Evolutionary conservation across 495 filamentous ascomycete genomes (phyloP).

Genomic region (Lasiosphaeria miniovina): DNA sequence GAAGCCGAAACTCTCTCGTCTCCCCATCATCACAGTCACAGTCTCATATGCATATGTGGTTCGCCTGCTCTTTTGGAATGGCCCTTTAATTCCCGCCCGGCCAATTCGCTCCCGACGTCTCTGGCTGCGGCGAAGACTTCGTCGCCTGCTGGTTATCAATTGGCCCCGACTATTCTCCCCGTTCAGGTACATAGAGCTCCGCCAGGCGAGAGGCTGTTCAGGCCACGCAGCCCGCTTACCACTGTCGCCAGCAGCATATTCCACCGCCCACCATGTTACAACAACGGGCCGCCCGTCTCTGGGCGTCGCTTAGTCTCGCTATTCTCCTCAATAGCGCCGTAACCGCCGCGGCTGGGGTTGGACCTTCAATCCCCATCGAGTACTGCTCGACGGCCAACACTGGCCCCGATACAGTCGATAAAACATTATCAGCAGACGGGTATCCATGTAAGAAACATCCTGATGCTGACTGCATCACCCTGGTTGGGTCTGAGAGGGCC

Average conservation of each 20-base stretch:
- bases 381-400: slow-evolving; percentile 46
- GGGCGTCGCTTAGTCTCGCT: slow-evolving; percentile 19
- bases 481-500: neutral
- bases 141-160: neutral
- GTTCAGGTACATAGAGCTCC: neutral
- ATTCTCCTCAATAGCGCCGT: slow-evolving; percentile 12
- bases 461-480: too few species aligned
- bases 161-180: neutral
- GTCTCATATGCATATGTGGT: neutral
- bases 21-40: neutral
- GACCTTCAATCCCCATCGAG: slow-evolving; percentile 30
- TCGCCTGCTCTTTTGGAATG: neutral
- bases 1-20: neutral
- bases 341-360: neutral
- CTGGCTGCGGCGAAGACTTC: neutral
- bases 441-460: too few species aligned
- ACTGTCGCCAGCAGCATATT: neutral
- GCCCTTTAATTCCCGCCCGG: neutral
- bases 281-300: slow-evolving; percentile 19
- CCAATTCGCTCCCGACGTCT: neutral
- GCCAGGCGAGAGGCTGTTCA: neutral
- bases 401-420: slow-evolving; percentile 23
- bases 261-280: slow-evolving; percentile 21
- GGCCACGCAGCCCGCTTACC: slow-evolving; percentile 4
- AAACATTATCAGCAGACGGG: too few species aligned